Evolutionary conservation across 768 basidiomycete genomes (phyloP).

Genomic region (Rhodotorula toruloides): DNA sequence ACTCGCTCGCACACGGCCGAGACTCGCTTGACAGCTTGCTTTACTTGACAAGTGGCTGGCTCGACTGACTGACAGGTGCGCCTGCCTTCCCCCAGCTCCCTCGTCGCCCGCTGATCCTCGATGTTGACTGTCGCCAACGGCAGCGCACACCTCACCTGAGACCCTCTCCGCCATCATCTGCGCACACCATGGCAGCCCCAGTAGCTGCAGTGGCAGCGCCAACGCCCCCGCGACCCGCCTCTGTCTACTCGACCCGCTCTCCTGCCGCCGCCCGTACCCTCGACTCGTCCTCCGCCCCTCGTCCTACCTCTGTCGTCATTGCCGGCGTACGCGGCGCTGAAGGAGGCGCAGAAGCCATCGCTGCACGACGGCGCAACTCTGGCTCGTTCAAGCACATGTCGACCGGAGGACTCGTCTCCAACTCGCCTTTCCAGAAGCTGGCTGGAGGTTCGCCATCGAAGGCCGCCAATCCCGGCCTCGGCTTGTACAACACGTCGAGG

Average conservation of each 20-base stretch:
- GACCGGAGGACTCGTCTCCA: constrained; percentile 29
- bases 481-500: constrained; percentile 5
- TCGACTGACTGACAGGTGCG: no score
- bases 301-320: constrained; percentile 4
- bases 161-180: no score
- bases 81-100: no score
- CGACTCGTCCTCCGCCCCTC: neutral
- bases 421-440: constrained; percentile 22
- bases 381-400: constrained; percentile 37
- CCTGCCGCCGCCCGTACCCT: neutral
- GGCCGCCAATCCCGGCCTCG: neutral
- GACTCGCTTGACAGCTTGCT: no score
- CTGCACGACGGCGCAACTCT: constrained; percentile 18
- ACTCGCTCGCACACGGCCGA: no score
- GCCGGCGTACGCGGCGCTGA: constrained; percentile 26
- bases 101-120: no score
- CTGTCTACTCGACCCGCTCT: neutral
- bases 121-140: no score
- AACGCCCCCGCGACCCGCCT: neutral
- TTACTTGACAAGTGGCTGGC: no score
- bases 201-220: neutral
- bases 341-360: constrained; percentile 31
- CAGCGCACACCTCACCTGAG: no score
- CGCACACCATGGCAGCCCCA: neutral
- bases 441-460: no score